These are phyloP conservation scores for Boletus pseudo-olivaceus DNA, from an alignment of 768 basidiomycete genomes.

Conservation along the genomic window DNA sequence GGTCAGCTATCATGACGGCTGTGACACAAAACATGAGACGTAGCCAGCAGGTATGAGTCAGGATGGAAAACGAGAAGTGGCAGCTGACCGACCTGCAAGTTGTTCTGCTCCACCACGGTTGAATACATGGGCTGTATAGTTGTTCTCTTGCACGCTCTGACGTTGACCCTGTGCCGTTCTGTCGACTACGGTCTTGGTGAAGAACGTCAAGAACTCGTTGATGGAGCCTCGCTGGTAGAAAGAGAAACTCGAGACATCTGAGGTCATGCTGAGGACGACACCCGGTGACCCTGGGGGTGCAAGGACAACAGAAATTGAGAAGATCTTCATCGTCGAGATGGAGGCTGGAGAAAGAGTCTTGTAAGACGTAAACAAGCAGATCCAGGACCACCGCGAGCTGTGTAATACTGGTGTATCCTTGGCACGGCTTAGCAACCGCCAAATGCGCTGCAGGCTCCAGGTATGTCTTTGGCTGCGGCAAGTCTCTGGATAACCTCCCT, in stretches of 20 bases:
- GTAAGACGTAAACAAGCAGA: constrained; percentile 1
- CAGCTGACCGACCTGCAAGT: constrained; percentile 62
- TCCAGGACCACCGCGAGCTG: background rate
- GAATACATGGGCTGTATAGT: constrained; percentile 90
- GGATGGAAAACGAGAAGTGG: background rate
- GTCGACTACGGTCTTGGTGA: constrained; percentile 88
- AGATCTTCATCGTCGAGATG: constrained; percentile 73
- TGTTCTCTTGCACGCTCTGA: constrained; percentile 92
- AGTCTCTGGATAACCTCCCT: constrained; percentile 21
- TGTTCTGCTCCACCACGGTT: constrained; percentile 84
- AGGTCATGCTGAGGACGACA: constrained; percentile 62
- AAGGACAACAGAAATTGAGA: constrained; percentile 69
- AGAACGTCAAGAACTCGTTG: constrained; percentile 91
- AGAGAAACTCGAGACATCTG: constrained; percentile 85
- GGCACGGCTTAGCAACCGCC: background rate
- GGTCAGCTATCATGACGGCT: constrained; percentile 92
- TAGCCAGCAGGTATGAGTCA: background rate
- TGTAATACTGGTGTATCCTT: too few relatives aligned
- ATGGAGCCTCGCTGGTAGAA: constrained; percentile 91
- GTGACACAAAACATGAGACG: constrained; percentile 7
- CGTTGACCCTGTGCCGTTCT: constrained; percentile 84
- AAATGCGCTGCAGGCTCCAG: constrained; percentile 1
- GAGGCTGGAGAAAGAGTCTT: constrained; percentile 9
- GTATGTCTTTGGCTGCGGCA: constrained; percentile 19
- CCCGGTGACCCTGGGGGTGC: constrained; percentile 61